A percentile compares a stretch with the other conserved stretches of the same genome.
Evolutionary conservation across 1,284 basidiomycete genomes (phyloP).

Genomic region (Cryptococcus maquisensis): DNA sequence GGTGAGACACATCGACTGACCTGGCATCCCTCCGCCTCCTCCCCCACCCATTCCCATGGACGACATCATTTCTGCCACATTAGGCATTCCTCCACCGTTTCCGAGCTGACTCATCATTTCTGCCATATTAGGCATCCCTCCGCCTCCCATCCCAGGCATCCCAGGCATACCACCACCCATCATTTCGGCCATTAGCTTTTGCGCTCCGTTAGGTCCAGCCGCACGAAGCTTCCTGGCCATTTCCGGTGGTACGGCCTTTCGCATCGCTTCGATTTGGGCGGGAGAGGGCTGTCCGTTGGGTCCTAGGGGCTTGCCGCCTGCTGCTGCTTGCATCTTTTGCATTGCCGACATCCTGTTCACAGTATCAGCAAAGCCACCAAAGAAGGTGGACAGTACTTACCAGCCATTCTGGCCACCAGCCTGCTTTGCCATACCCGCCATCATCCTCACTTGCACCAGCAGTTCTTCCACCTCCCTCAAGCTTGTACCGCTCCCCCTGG

Average conservation of each 20-base stretch:
- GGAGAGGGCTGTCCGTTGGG: constrained; percentile 80
- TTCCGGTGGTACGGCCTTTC: constrained; percentile 82
- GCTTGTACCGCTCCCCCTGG: constrained; percentile 89
- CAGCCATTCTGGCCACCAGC: constrained; percentile 95
- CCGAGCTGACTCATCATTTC: constrained; percentile 50
- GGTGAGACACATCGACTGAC: constrained; percentile 18
- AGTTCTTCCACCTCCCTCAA: constrained; percentile 96
- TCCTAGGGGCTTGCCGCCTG: constrained; percentile 77
- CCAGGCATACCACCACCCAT: constrained; percentile 64
- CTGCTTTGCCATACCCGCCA: constrained; percentile 95
- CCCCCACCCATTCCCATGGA: constrained; percentile 64
- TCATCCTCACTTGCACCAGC: constrained; percentile 91
- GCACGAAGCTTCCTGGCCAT: constrained; percentile 77
- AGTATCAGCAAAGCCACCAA: background rate
- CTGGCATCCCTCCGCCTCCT: constrained; percentile 48
- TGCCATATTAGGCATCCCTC: constrained; percentile 62
- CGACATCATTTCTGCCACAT: constrained; percentile 65
- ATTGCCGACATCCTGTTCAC: constrained; percentile 67
- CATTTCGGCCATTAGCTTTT: constrained; percentile 94
- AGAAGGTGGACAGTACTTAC: constrained; percentile 47
- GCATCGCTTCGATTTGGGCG: constrained; percentile 88
- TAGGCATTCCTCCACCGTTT: constrained; percentile 47
- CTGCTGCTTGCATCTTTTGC: constrained; percentile 83
- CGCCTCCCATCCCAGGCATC: constrained; percentile 28
- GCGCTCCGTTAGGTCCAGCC: constrained; percentile 72